Evolutionary conservation across 2,329 filamentous ascomycete genomes (phyloP).

Genomic region (Lasiodiplodia sp.): DNA sequence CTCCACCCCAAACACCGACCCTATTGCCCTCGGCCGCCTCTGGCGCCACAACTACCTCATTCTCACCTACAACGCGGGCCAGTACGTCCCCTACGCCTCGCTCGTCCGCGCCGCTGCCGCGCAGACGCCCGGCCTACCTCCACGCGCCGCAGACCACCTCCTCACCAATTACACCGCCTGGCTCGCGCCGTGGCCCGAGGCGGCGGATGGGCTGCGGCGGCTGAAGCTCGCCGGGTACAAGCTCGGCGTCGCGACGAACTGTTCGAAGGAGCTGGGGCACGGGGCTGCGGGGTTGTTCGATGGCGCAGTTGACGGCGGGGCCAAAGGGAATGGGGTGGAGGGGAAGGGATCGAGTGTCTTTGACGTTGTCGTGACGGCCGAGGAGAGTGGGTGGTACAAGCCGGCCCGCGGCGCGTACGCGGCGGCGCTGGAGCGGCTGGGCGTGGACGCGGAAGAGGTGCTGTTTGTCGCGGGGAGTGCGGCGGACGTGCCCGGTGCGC

Average conservation of each 20-base stretch:
- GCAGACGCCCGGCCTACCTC: constrained; percentile 27
- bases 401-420: constrained; percentile 45
- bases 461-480: constrained; percentile 43
- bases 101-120: constrained; percentile 35
- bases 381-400: constrained; percentile 52
- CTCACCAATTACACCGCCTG: constrained; percentile 32
- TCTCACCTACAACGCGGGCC: constrained; percentile 46
- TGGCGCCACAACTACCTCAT: constrained; percentile 51
- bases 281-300: constrained; percentile 30
- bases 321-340: constrained; percentile 37
- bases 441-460: background rate
- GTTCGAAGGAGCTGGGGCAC: constrained; percentile 43
- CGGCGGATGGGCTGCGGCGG: constrained; percentile 23
- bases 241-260: constrained; percentile 51
- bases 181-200: constrained; percentile 4
- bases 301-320: constrained; percentile 18
- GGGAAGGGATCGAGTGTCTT: constrained; percentile 34
- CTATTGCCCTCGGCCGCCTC: constrained; percentile 7
- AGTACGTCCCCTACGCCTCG: constrained; percentile 42
- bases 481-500: constrained; percentile 50
- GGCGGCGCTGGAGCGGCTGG: constrained; percentile 40
- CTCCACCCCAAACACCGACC: background rate
- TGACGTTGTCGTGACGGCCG: constrained; percentile 47
- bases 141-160: background rate
- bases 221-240: constrained; percentile 41